Base-by-base conservation (phyloP, 139 green algal genomes). In the Chlorella sp. region DNA sequence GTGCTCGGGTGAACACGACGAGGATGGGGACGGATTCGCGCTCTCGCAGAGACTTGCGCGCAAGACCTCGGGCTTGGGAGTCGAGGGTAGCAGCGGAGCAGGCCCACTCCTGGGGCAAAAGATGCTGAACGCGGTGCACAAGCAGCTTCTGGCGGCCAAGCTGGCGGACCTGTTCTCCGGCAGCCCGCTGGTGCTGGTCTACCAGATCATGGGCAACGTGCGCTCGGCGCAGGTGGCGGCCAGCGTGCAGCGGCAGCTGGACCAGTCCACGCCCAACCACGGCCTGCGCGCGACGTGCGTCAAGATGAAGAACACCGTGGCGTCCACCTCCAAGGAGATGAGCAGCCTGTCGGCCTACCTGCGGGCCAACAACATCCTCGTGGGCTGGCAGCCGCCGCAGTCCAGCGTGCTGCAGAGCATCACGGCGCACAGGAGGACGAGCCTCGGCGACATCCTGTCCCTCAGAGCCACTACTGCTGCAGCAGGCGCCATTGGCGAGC, bases 241-340 rank as follows among this genome's bases (percentile, higher is more conserved):
- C 2, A 33, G 51, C 3, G 49, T 84, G 10, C 49, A 73, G 20
- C 10, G 2, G 6, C 30, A 30, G 5, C 31, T 84, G 1, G 23
- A 75, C 31, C 74, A 80, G 36, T 32, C 63, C 49, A 64, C 69
- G 6, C 70, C 78, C 3, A 35, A 34, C 49, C 34, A 2, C 17
- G 64, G 68, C 22, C 36, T 82, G 1, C 31, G 17, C 1, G 73
- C 70, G 3, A 71, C 35, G 5, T 65, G 74, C 22, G 67, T 73
- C 32, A 74, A 72, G 31, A 77, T 85, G 26, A 82, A 79, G 36
- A 85, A 85, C 31, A 76, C 63, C 0, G 66, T 85, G n/a, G 75
- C 72, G 10, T 42, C 69, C 30, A 67, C 51, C 26, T 42, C 80
- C 1, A 49, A 50, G 1, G 64, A 69, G 1, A 70, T 51, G 10